Base-by-base conservation (phyloP, 1,284 basidiomycete genomes). In the Ceratobasidium sp. region DNA sequence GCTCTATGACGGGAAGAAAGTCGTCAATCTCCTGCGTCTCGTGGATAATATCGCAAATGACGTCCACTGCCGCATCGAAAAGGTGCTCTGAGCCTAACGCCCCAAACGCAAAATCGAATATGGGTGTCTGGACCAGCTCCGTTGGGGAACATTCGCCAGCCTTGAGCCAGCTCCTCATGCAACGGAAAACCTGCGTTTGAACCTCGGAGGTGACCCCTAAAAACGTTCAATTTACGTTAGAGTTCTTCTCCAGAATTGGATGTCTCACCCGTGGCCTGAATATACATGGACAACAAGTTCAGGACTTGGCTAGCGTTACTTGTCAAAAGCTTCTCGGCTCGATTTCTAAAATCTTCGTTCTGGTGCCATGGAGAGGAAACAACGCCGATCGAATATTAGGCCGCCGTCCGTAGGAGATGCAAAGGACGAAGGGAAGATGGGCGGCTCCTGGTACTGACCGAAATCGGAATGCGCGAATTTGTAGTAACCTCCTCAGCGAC, bases 21-120 rank as follows among this genome's bases (percentile, higher is more conserved):
- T 99, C 97, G 77, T 98, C 91, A 31, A 98, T 87, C 82, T 99
- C 98, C 83, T 98, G 97, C 0, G 98, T 99, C 82, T 99, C 98
- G 82, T 98, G 96, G 75, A 99, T 96, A 77, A 98, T 84, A 80
- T 98, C 96, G 82, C 95, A 97, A 71, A 98, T 86, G 54, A 94
- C 91, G 78, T 98, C 94, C 51, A 97, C 94, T 0, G 95, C 96
- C 1, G 91, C 83, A 80, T 99, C 98, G 80, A 99, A 99, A 11
- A 99, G 87, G 61, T 89, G 87, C 37, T 98, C 94, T 1, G 92
- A 92, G 11, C 86, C 86, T 24, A 99, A 86, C 2, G 96, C 93
- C 75, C 93, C 89, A 80, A 98, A 98, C 16, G 92, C 88, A 79
- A 90, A 91, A 11, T 86, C 83, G 80, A 98, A 92, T n/a, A 99